Base-by-base conservation (phyloP, 805 yeast species). In the Clavispora vitiphila region DNA sequence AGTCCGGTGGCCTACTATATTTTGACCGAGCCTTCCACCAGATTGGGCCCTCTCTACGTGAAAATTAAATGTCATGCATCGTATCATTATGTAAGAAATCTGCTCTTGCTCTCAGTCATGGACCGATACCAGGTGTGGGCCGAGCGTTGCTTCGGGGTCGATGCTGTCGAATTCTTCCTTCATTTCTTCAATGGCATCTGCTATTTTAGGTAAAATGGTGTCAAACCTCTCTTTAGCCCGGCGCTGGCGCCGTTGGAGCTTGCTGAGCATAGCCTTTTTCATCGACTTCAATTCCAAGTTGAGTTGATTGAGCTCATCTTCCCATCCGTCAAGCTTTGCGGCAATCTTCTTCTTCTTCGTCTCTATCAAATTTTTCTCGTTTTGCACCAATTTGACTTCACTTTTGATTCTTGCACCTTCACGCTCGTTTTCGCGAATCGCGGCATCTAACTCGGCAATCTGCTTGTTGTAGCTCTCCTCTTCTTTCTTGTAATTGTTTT, bases 1-100 rank as follows among this genome's bases (percentile, higher is more conserved):
- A 67, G 29, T 64, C 76, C 2, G 90, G 90, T 12, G 91, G 91
- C 0, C 58, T 85, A 34, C 54, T 85, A 12, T 83, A 83, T 51
- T 83, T 75, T 58, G 74, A 83, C 52, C 69, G 87, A 49, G 64
- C 65, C 15, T 85, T 84, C 55, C 84, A 82, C 57, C 57, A 55
- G 23, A 58, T 61, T 22, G 72, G 72, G 8, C 46, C 48, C 34
- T 35, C 58, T 12, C 59, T 81, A 5, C 40, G 39, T 8, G 55
- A 52, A 27, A 39, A 38, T 37, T 31, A 35, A 20, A 34, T 32
- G 35, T 32, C 23, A 19, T 32, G 22, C 11, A 8, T 32, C 23
- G 16, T 19, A 20, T 32, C 35, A 20, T 32, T 32, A 20, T 32
- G 35, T 32, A 29, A 29, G 20, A 29, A 29, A 19, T 15, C 20